Base-by-base conservation (phyloP, 805 yeast species). In the Lipomyces yamadae region DNA sequence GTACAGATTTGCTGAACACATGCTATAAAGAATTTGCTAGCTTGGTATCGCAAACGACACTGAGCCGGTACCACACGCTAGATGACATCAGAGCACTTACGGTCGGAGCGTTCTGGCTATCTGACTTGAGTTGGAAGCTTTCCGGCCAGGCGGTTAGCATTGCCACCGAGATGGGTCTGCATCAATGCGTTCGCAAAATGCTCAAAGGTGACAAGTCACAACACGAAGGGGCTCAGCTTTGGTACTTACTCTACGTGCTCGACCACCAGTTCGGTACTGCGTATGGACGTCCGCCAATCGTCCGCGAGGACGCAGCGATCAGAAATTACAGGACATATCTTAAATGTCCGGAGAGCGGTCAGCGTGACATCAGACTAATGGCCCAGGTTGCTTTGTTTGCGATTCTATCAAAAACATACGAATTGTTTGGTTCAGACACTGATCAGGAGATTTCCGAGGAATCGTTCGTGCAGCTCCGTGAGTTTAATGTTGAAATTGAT, bases 101-200 rank as follows among this genome's bases (percentile, higher is more conserved):
- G 13, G 2, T 53, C 35, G 56, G 56, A 8, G 56, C 56, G 2
- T 53, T 53, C 35, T 53, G 56, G 56, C 56, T 53, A 7, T 33
- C 56, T 34, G 56, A 53, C 33, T 18, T 53, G 56, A 53, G 56
- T 53, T 53, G 56, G 56, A 53, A 53, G 18, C 56, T 53, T 3
- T 53, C 56, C 7, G 56, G 56, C 15, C 56, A 4, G 34, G 56
- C 56, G 4, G 35, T 53, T 37, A 53, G 56, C 6, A 33, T 53
- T 4, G 56, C 56, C 13, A 53, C 56, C 18, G 56, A 53, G n/a
- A 53, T 53, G 33, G 32, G 35, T 13, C n/a, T 53, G 34, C 56
- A 53, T 18, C 34, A 53, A 13, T 32, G 56, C 6, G 33, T 53
- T 8, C 56, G 56, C 34, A 53, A 33, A 15, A 53, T 53, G 35